A percentile compares a stretch with the other conserved stretches of the same genome.
Evolutionary conservation across 768 basidiomycete species (phyloP).

Genomic region (Suillus sp.): DNA sequence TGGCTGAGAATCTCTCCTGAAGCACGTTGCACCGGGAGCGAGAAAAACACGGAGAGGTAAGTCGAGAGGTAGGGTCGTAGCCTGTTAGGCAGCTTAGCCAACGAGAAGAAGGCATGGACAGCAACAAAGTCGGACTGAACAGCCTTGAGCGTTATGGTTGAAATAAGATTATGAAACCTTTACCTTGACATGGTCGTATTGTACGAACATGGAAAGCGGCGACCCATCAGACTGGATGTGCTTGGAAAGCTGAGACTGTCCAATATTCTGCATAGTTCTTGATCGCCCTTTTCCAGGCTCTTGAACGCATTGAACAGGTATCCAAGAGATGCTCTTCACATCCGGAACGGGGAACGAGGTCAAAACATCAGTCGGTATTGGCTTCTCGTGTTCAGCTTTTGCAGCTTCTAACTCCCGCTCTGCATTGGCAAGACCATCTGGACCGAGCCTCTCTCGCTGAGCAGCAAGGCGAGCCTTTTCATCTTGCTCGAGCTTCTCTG

Average conservation of each 20-base stretch:
- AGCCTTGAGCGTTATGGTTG: constrained; percentile 11
- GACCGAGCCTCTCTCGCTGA: constrained; percentile 72
- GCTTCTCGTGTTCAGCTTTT: constrained; percentile 81
- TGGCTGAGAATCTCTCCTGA: constrained; percentile 73
- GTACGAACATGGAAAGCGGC: constrained; percentile 81
- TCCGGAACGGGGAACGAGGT: constrained; percentile 89
- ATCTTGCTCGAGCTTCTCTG: constrained; percentile 75
- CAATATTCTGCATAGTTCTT: constrained; percentile 27
- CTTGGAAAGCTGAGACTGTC: constrained; percentile 50
- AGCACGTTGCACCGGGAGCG: constrained; percentile 74
- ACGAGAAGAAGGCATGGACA: constrained; percentile 76
- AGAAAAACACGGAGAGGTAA: constrained; percentile 85
- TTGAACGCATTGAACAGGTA: constrained; percentile 70
- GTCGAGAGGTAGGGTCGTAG: constrained; percentile 82
- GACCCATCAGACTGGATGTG: constrained; percentile 71
- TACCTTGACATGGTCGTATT: constrained; percentile 93
- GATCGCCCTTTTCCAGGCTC: constrained; percentile 57
- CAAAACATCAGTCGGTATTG: constrained; percentile 81
- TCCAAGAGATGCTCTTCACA: constrained; percentile 91
- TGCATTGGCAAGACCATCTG: constrained; percentile 75
- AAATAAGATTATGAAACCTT: constrained; percentile 18
- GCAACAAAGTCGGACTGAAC: constrained; percentile 89
- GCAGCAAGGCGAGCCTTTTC: constrained; percentile 76
- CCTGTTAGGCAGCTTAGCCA: constrained; percentile 67
- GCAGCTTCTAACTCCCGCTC: constrained; percentile 73